Base-by-base conservation (phyloP, 257 asterid species). In the Fraxinus cuspidata region DNA sequence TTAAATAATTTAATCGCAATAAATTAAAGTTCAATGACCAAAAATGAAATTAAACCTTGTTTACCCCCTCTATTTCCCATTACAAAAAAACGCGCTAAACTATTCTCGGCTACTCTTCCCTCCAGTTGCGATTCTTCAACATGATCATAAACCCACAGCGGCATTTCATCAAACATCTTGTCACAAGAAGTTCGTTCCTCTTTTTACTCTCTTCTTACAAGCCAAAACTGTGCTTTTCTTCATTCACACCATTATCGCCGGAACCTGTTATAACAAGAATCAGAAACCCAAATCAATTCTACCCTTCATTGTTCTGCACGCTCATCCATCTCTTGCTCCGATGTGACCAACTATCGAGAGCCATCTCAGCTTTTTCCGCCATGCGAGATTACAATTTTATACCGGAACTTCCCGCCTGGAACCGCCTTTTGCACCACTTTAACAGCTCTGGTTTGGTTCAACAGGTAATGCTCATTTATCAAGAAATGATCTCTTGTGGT, bases 251-350 rank as follows among this genome's bases (percentile, higher is more conserved):
- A 31, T 72, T 82, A 28, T 18, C 76, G 2, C 83, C 79, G 5
- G 23, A 31, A 9, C 35, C 80, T 28, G 5, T 18, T 3, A 53
- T 35, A 51, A 64, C 77, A 29, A 38, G 81, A 65, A 77, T 29
- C 78, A 68, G 77, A 78, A 82, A 64, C 76, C 85, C 67, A 21
- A 27, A 75, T 27, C 83, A 75, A 19, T 76, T 90, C 73, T 83
- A 86, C 80, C 29, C 96, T 47, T 86, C 97, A 7, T 87, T 95
- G 73, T 93, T 88, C 91, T 95, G 98, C 86, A 86, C 92, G 16
- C 89, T 90, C 83, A 89, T 93, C 83, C 94, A 90, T 83, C 91
- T 95, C 81, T 91, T 86, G 84, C 97, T 95, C 80, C 90, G 94
- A 32, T 93, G 96, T 83, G 82, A 84, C 89, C 92, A 90, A 74